These are phyloP conservation scores for Apiospora hydei DNA, from an alignment of 2,329 filamentous ascomycete genomes.

Conservation along the genomic window DNA sequence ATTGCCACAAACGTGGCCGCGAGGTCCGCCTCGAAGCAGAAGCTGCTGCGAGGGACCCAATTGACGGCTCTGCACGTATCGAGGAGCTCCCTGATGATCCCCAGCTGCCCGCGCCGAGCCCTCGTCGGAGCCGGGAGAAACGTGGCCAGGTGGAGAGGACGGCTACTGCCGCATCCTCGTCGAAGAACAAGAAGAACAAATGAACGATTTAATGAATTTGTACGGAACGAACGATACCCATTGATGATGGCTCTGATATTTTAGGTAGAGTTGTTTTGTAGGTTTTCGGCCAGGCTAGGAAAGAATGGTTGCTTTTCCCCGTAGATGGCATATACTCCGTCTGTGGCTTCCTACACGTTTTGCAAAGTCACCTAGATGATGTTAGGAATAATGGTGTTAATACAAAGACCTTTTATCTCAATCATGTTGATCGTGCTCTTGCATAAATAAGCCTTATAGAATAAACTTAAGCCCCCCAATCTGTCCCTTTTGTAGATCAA, in stretches of 20 bases:
- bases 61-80: slow-evolving; percentile 50
- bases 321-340: neutral
- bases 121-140: neutral
- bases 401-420: neutral
- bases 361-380: neutral
- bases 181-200: slow-evolving; percentile 21
- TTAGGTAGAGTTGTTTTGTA: neutral
- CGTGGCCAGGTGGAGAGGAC: neutral
- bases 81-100: slow-evolving; percentile 60
- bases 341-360: neutral
- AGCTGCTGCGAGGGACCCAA: slow-evolving; percentile 38
- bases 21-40: slow-evolving; percentile 80
- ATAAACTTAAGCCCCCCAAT: neutral
- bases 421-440: neutral
- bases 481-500: neutral
- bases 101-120: slow-evolving; percentile 43
- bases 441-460: neutral
- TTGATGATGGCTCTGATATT: neutral
- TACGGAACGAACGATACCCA: slow-evolving; percentile 24
- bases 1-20: slow-evolving; percentile 93
- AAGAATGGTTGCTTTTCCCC: neutral
- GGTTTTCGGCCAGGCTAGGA: neutral
- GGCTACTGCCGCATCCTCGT: neutral
- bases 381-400: neutral
- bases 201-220: neutral